Evolutionary conservation across 208 protist species (phyloP), one percentile per base, ranked within the genome.

Genomic region (Endotrypanum monterogeii): DNA sequence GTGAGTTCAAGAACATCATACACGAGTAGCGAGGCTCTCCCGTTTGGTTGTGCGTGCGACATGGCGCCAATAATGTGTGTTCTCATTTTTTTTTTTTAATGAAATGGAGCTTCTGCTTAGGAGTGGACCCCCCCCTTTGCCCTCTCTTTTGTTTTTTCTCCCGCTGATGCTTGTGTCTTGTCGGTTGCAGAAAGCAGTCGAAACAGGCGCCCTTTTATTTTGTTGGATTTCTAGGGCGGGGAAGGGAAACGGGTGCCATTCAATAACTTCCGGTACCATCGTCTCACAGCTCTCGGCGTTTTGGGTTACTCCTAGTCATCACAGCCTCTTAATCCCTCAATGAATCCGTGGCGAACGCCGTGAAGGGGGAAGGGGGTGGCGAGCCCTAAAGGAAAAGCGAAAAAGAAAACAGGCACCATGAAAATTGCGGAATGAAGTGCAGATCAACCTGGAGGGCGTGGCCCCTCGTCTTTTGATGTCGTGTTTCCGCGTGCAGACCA

Each of bases 1-100:
- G 78, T n/a, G 88, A 94, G 73, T 98, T 92, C 73, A 87, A 88
- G 67, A 98, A 96, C 66, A 94, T 98, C 44, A 89, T 98, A 16
- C 3, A 23, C 18, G 67, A 60, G 32, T 55, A 71, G 8, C 32
- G 20, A 18, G 18, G 28, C 51, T 23, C 18, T 16, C 5, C 23
- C n/a, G 14, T 11, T 18, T 25, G 8, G 2, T 35, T 23, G n/a
- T n/a, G 1, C 3, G 9, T 32, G 44, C 1, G 1, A 52, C 23
- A 9, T 8, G 46, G 2, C n/a, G 37, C n/a, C 5, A 28, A 44
- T 20, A 0, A 28, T 37, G 35, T 25, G 58, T 44, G 5, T 20
- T 41, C n/a, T n/a, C n/a, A n/a, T n/a, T 46, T 4, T 35, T 39
- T 5, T 44, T 18, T 16, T 46, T 63, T 18, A 9, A 41, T 1